Conservation (phyloP, 176 grass and related monocot genomes). For the Lolium rigidum region DNA sequence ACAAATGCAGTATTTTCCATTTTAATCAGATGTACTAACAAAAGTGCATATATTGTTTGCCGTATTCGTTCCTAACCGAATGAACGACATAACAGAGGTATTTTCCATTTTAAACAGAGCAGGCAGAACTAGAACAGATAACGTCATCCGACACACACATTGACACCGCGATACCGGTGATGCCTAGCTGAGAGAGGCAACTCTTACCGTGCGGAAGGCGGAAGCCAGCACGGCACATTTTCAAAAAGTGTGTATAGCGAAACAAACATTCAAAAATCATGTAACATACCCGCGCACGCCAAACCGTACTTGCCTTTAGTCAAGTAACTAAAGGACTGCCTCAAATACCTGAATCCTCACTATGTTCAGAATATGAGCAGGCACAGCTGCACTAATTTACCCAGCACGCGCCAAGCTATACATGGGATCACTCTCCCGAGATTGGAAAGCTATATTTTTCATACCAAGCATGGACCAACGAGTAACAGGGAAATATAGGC, state of each 20-base stretch:
- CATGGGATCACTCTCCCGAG: not conserved
- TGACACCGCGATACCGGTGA: not conserved
- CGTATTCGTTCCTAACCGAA: conserved; percentile 7
- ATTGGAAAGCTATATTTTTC: not conserved
- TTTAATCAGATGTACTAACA: not conserved
- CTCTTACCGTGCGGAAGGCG: not conserved
- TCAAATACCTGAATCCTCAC: conserved; percentile 2
- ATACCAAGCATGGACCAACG: not conserved
- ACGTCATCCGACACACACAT: not conserved
- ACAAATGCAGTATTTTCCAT: not conserved
- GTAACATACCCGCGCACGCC: not conserved
- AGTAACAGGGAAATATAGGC: not conserved
- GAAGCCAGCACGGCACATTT: not conserved
- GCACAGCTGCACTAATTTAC: not conserved
- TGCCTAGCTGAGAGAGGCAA: not conserved
- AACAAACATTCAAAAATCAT: not conserved
- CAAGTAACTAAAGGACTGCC: not conserved
- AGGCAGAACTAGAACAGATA: conserved; percentile 20
- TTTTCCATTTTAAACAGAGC: not conserved
- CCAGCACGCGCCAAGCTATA: not conserved
- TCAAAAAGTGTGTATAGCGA: not conserved
- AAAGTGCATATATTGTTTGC: not conserved
- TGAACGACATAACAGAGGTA: not conserved
- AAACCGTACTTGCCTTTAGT: not conserved
- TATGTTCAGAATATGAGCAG: conserved; percentile 11